Evolutionary conservation across 1,284 basidiomycete genomes (phyloP).

Genomic region (Phellinidium pouzarii): DNA sequence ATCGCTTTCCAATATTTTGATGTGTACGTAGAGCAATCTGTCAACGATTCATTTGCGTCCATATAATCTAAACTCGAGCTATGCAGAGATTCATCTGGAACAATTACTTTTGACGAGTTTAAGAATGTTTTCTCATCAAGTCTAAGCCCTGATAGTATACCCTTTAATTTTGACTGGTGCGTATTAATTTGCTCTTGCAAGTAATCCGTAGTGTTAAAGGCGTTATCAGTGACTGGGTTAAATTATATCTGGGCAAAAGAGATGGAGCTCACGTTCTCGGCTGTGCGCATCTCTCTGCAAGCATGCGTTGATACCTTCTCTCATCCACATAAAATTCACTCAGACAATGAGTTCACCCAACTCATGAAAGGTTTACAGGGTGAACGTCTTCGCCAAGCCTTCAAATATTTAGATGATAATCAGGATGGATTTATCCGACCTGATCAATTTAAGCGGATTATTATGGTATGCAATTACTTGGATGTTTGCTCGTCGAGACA

Average conservation of each 20-base stretch:
- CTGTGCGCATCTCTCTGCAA: slow-evolving; percentile 42
- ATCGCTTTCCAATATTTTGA: slow-evolving; percentile 97
- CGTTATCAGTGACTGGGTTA: slow-evolving; percentile 79
- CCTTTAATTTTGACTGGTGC: slow-evolving; percentile 90
- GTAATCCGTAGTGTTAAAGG: slow-evolving; percentile 11
- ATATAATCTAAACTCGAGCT: background rate
- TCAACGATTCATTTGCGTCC: background rate
- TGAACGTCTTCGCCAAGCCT: slow-evolving; percentile 89
- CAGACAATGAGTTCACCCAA: slow-evolving; percentile 92
- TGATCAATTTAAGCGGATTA: slow-evolving; percentile 89
- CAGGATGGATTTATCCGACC: slow-evolving; percentile 88
- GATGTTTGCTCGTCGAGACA: background rate
- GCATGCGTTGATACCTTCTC: slow-evolving; percentile 17
- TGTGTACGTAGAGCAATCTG: slow-evolving; percentile 50
- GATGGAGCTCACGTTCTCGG: slow-evolving; percentile 86
- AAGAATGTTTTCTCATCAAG: slow-evolving; percentile 83
- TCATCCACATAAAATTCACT: slow-evolving; percentile 8
- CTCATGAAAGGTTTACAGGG: slow-evolving; percentile 96
- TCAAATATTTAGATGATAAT: slow-evolving; percentile 83
- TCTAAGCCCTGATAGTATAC: slow-evolving; percentile 75
- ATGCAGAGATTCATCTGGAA: slow-evolving; percentile 75
- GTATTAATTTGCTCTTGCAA: slow-evolving; percentile 21
- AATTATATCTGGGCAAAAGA: slow-evolving; percentile 87
- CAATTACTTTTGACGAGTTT: slow-evolving; percentile 89
- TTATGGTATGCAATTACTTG: slow-evolving; percentile 55